Conservation (phyloP, 805 yeast species). For the Blastobotrys robertii region DNA sequence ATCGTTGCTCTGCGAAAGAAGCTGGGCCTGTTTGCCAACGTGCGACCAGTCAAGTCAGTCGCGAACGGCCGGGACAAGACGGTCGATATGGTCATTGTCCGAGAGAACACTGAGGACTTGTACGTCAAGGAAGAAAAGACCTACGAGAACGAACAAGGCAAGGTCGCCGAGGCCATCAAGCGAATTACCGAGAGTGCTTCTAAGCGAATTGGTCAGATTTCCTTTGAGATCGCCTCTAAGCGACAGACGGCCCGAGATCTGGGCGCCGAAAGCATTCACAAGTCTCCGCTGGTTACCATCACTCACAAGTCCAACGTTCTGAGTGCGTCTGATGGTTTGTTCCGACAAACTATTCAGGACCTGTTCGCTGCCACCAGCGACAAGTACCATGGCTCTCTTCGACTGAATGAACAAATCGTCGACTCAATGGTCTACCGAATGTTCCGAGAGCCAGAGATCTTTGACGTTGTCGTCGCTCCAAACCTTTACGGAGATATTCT, state of each 20-base stretch:
- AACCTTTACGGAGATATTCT: slow-evolving; percentile 95
- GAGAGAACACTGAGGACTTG: slow-evolving; percentile 97
- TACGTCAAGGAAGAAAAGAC: slow-evolving; percentile 89
- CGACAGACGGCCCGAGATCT: slow-evolving; percentile 70
- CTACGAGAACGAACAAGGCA: slow-evolving; percentile 67
- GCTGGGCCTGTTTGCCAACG: slow-evolving; percentile 90
- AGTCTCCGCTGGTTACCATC: slow-evolving; percentile 72
- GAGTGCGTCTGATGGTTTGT: slow-evolving; percentile 86
- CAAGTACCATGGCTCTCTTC: slow-evolving; percentile 42
- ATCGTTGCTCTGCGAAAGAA: slow-evolving; percentile 97
- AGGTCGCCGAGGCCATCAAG: slow-evolving; percentile 95
- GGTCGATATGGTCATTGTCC: slow-evolving; percentile 94
- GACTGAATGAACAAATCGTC: slow-evolving; percentile 89
- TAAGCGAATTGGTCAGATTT: slow-evolving; percentile 77
- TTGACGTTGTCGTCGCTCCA: slow-evolving; percentile 98
- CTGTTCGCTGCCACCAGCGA: slow-evolving; percentile 50
- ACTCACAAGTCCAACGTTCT: slow-evolving; percentile 96
- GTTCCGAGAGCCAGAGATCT: slow-evolving; percentile 97
- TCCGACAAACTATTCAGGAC: slow-evolving; percentile 74
- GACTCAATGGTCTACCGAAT: slow-evolving; percentile 98
- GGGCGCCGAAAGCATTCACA: slow-evolving; percentile 27
- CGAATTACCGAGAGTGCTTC: slow-evolving; percentile 88
- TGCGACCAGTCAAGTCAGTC: slow-evolving; percentile 94
- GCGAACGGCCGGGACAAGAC: slow-evolving; percentile 68
- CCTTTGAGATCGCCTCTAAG: slow-evolving; percentile 85